Evolutionary conservation across 257 asterid genomes (phyloP).

Genomic region (Cynanchum wilfordii): DNA sequence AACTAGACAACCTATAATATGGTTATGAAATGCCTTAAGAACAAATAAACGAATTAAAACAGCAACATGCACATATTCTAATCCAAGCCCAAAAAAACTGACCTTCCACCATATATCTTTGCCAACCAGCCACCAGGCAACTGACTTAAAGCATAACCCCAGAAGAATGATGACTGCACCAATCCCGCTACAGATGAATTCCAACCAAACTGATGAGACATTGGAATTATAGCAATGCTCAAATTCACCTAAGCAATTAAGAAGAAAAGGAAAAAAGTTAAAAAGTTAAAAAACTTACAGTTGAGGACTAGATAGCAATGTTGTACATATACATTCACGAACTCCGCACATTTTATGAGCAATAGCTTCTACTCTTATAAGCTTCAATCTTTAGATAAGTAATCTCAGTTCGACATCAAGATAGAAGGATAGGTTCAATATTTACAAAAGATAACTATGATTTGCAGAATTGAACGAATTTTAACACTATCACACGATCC

Average conservation of each 20-base stretch:
- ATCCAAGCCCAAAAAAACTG: constrained; percentile 28
- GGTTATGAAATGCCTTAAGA: background rate
- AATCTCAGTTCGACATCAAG: background rate
- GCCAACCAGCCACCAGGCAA: constrained; percentile 99
- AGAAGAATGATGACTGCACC: constrained; percentile 97
- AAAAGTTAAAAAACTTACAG: background rate
- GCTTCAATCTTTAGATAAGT: background rate
- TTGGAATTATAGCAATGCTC: constrained; percentile 94
- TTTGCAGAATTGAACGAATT: background rate
- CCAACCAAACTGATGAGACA: constrained; percentile 99
- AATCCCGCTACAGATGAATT: constrained; percentile 87
- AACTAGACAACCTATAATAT: background rate
- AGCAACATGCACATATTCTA: constrained; percentile 9
- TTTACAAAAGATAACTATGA: background rate
- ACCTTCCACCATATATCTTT: constrained; percentile 94
- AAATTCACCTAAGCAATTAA: constrained; percentile 65
- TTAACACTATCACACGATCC: background rate
- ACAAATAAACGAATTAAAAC: constrained; percentile 5
- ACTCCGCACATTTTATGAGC: background rate
- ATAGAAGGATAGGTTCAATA: background rate
- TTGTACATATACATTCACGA: background rate
- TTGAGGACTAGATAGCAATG: background rate
- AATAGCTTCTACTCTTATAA: background rate
- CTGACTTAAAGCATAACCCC: constrained; percentile 99
- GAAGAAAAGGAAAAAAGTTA: constrained; percentile 18